Conservation (phyloP, 225 moss, liverwort and hornwort species). For the Pseudisothecium myosuroides region DNA sequence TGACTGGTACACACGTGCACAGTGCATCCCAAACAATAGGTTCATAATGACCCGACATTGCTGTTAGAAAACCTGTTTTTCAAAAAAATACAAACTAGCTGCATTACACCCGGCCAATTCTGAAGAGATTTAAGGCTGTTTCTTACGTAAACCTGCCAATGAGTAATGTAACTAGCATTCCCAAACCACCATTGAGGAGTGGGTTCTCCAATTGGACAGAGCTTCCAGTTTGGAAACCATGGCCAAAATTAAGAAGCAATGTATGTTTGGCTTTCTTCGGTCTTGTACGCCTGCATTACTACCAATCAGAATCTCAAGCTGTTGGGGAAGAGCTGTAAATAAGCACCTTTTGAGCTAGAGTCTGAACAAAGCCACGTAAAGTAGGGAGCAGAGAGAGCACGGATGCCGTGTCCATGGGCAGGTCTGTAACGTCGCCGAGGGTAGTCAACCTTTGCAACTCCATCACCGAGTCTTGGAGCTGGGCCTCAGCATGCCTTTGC, state of each 20-base stretch:
- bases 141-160: no score
- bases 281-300: background rate
- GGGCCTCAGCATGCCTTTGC: conserved; percentile 55
- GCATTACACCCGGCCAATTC: background rate
- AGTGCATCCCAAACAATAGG: background rate
- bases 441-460: conserved; percentile 29
- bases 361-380: conserved; percentile 64
- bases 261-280: no score
- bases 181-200: background rate
- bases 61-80: background rate
- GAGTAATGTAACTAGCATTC: background rate
- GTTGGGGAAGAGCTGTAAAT: background rate
- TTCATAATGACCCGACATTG: background rate
- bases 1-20: background rate
- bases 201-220: background rate
- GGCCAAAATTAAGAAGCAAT: background rate
- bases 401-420: conserved; percentile 44
- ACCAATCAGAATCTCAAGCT: background rate
- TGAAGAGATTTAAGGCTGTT: background rate
- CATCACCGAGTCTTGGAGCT: conserved; percentile 49
- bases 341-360: conserved; percentile 37
- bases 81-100: background rate
- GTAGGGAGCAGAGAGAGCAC: conserved; percentile 66
- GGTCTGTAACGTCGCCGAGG: conserved; percentile 7
- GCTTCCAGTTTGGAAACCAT: background rate